Percentiles rank a stretch among this genome's conserved stretches.
Conservation (phyloP, 2,329 filamentous ascomycete species). For the Camptophora hylomeconis region DNA sequence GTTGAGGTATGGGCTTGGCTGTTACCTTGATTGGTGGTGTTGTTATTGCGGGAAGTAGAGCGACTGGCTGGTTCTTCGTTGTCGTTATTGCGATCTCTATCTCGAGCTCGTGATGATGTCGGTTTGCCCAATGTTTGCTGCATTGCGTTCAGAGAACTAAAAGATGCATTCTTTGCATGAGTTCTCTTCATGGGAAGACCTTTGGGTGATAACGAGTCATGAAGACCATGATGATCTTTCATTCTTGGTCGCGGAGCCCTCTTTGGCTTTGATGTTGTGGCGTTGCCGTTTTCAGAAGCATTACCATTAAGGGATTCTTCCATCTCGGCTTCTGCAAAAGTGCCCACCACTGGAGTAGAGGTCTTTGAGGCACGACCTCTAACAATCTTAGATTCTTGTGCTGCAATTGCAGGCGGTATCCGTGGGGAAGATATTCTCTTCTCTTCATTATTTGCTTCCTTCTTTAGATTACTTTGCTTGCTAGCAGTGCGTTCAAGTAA, state of each 20-base stretch:
- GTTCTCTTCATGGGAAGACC: conserved; percentile 21
- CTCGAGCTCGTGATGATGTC: conserved; percentile 8
- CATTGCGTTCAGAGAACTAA: conserved; percentile 12
- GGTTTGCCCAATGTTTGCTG: conserved; percentile 4
- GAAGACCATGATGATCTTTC: conserved; percentile 17
- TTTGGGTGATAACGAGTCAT: conserved; percentile 17
- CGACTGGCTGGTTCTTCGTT: conserved; percentile 17
- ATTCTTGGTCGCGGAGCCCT: conserved; percentile 13
- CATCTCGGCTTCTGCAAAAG: conserved; percentile 23
- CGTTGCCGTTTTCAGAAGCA: conserved; percentile 7
- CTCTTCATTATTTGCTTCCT: conserved; percentile 6
- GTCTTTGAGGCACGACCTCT: conserved; percentile 28
- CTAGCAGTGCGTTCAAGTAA: conserved; percentile 12
- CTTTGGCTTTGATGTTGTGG: conserved; percentile 9
- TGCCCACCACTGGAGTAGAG: conserved; percentile 26
- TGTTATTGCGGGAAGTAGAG: conserved; percentile 3
- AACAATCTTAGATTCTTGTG: conserved; percentile 7
- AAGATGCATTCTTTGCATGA: conserved; percentile 24
- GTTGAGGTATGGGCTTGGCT: conserved; percentile 35
- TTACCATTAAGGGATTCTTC: conserved; percentile 7
- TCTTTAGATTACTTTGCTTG: conserved; percentile 25
- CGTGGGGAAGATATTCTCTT: conserved; percentile 17
- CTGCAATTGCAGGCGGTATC: conserved; percentile 17
- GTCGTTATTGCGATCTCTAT: conserved; percentile 24
- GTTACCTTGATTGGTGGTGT: conserved; percentile 2